phyloP scores from a whole-genome alignment of 2,329 filamentous ascomycete species.

The Emmonsia crescens region DNA sequence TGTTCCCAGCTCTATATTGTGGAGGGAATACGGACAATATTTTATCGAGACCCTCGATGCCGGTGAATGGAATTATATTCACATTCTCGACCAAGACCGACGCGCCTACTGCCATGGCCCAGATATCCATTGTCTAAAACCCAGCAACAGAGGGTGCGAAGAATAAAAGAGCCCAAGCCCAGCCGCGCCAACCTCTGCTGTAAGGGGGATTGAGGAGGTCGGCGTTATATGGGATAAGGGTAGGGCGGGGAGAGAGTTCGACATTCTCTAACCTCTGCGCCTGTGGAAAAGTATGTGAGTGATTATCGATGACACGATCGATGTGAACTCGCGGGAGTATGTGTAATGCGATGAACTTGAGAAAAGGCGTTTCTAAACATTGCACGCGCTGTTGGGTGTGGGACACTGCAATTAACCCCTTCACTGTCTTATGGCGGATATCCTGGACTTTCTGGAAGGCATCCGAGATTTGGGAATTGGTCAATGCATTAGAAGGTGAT shows the following conservation, averaged over 20 bases:
- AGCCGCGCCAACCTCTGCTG: not conserved
- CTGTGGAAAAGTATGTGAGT: not conserved
- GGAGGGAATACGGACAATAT: not conserved
- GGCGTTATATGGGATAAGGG: not conserved
- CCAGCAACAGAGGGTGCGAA: not conserved
- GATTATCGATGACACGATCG: not conserved
- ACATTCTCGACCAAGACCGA: not conserved
- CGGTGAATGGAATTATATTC: not conserved
- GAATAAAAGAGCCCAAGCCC: not conserved
- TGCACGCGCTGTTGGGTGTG: not conserved
- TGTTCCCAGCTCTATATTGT: not conserved
- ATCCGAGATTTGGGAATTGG: not conserved
- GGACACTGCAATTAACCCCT: not conserved
- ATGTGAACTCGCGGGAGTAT: not conserved
- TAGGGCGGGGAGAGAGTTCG: not conserved
- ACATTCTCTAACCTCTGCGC: not conserved
- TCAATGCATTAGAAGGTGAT: not conserved
- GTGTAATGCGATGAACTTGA: not conserved
- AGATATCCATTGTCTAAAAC: not conserved
- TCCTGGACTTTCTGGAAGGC: not conserved
- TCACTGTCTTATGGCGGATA: not conserved
- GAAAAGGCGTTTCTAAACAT: not conserved
- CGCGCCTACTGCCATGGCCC: not conserved
- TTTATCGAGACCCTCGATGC: not conserved
- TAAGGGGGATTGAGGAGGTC: not conserved